Evolutionary conservation across 164 flowering plant species (phyloP), one percentile per base, ranked within the genome.

Genomic region (Sextonia rubra): DNA sequence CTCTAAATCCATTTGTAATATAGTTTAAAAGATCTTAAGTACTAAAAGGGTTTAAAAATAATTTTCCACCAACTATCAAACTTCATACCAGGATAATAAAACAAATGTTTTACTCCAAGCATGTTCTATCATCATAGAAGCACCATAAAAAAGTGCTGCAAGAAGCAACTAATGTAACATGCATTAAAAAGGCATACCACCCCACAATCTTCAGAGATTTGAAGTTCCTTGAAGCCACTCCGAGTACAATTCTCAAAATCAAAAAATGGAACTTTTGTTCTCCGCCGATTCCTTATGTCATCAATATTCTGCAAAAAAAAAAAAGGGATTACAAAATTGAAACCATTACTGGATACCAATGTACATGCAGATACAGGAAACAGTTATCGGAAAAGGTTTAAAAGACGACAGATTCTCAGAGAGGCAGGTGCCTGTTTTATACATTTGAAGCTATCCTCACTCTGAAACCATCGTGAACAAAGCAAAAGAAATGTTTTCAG

Each of bases 121-220:
- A 62, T 62, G 14, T 62, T 25, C 8, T 64, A 4, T 27, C 37
- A 64, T 52, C n/a, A 27, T 64, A 27, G 20, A 61, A 64, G 27
- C 27, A 32, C 27, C 17, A 30, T 37, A 64, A 27, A 17, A 29
- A 30, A 64, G n/a, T 3, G n/a, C n/a, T 52, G 58, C 58, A 52
- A 52, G 58, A 52, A 44, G 27, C 68, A 66, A 66, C 14, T 3
- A 66, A 64, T 52, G 17, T 20, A 37, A 44, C 17, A 66, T n/a
- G 69, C 9, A 66, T 66, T 44, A 66, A 32, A 58, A 4, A 60
- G 17, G 76, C 75, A 47, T 74, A 96, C 99, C 89, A 93, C 99
- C 73, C 97, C 98, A 86, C 97, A 93, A 70, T 96, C 99, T 82
- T 96, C 98, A 77, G 95, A 88, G 80, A 96, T 97, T 85, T 87